Evolutionary conservation across 2,329 filamentous ascomycete genomes (phyloP), one percentile per base, ranked within the genome.

Genomic region (Fusarium albidum): DNA sequence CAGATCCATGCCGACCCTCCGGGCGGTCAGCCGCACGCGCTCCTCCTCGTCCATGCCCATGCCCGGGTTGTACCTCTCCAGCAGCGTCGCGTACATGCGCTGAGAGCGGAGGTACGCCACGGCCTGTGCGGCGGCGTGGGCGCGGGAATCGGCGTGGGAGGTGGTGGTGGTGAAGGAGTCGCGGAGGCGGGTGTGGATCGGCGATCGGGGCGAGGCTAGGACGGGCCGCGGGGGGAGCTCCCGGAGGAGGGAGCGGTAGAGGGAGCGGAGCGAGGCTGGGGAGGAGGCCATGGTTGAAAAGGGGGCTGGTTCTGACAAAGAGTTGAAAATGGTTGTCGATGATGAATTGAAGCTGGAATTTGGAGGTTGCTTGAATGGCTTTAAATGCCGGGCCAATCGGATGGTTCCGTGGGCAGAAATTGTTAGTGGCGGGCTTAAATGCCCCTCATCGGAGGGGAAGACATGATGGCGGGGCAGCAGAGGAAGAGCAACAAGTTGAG

Each of bases 61-160:
- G 14, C 93, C 92, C 0, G 92, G 92, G 73, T 98, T 98, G 76
- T 99, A 98, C 65, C 93, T 83, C 75, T 97, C 93, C 31, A 98
- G 73, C 35, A 98, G 77, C 13, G 85, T 88, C 21, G 85, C 83
- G 72, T 98, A 97, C 70, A 85, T 84, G 45, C 93, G 82, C 78
- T 99, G 95, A n/a, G 93, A 88, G 65, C 85, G 85, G 15, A 95
- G 81, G 71, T 96, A 98, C 51, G 86, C 82, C 21, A 92, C 75
- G 63, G 92, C 86, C 73, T 98, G 92, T 59, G 91, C 85, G n/a
- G 86, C 88, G 57, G 67, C 65, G 61, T 68, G 61, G 68, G 71
- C 47, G 55, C 57, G 38, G 63, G 59, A 14, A 69, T 49, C 55
- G n/a, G n/a, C n/a, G 25, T 64, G 27, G 47, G 69, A 63, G 26